Percentiles rank a stretch among this genome's conserved stretches.
These are phyloP conservation scores for Camellia oleifera DNA, from an alignment of 179 eudicot genomes.

Conservation along the genomic window DNA sequence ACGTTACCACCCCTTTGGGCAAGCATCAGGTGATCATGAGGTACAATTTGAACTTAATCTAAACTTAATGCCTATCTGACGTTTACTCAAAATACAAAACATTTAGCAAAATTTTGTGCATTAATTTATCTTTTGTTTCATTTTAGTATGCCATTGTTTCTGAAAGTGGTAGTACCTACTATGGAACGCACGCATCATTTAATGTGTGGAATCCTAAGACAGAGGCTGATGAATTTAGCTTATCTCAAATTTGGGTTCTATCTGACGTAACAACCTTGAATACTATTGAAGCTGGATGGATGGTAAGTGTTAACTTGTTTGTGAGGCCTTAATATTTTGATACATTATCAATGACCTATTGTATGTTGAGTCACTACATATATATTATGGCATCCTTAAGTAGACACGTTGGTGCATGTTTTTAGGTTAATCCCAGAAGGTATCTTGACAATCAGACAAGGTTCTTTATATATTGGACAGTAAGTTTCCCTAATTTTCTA, in stretches of 20 bases:
- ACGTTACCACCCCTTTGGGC: too few relatives aligned
- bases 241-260: constrained; percentile 11
- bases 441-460: not conserved
- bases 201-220: constrained; percentile 16
- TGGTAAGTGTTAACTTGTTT: not conserved
- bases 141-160: not conserved
- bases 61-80: too few relatives aligned
- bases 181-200: constrained; percentile 5
- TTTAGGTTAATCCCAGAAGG: too few relatives aligned
- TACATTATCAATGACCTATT: too few relatives aligned
- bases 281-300: constrained; percentile 15
- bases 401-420: too few relatives aligned
- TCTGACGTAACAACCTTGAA: not conserved
- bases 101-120: too few relatives aligned
- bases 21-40: too few relatives aligned
- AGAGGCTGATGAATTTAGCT: not conserved
- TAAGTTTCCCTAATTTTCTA: not conserved
- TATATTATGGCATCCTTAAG: too few relatives aligned
- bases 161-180: not conserved
- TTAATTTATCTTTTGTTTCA: not conserved
- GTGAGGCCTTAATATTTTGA: too few relatives aligned
- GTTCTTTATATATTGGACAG: constrained; percentile 12
- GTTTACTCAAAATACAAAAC: too few relatives aligned
- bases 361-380: too few relatives aligned
- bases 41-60: too few relatives aligned